Percentiles rank a stretch among this genome's conserved stretches.
Conservation (phyloP, 1,284 basidiomycete species). For the Malassezia nana region DNA sequence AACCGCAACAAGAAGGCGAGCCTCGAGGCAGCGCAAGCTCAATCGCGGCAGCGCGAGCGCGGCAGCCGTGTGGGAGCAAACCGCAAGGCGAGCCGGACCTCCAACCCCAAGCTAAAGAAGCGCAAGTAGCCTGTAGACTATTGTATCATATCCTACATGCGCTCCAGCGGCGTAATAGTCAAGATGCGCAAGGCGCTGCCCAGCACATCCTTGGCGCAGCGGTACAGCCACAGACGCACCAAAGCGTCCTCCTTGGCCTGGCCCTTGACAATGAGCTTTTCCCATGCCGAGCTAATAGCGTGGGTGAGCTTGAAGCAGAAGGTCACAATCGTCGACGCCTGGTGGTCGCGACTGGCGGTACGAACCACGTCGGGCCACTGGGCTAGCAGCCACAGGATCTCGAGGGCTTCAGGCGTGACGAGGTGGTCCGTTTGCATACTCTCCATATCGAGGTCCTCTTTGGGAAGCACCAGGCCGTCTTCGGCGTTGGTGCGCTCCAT, state of each 20-base stretch:
- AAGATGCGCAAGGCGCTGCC: conserved; percentile 75
- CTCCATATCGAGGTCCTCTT: conserved; percentile 55
- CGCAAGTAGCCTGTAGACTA: conserved; percentile 13
- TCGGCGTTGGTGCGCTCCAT: conserved; percentile 78
- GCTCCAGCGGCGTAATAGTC: conserved; percentile 67
- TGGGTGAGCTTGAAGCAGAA: conserved; percentile 67
- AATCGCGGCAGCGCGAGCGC: conserved; percentile 23
- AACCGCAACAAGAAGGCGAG: conserved; percentile 49
- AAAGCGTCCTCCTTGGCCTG: conserved; percentile 62
- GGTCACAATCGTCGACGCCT: conserved; percentile 78
- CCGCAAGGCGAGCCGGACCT: conserved; percentile 24
- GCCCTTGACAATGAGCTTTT: conserved; percentile 70
- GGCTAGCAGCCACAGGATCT: conserved; percentile 75
- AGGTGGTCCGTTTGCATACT: conserved; percentile 63
- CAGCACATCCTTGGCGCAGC: conserved; percentile 77
- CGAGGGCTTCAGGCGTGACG: conserved; percentile 63
- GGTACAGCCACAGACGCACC: conserved; percentile 83
- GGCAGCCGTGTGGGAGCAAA: conserved; percentile 36
- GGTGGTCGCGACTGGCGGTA: conserved; percentile 70
- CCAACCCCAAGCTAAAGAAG: conserved; percentile 14
- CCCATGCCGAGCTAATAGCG: conserved; percentile 78
- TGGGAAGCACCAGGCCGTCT: conserved; percentile 61
- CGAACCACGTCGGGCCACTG: conserved; percentile 83
- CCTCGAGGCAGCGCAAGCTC: conserved; percentile 17
- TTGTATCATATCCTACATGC: conserved; percentile 60